phyloP scores from a whole-genome alignment of 2,329 filamentous ascomycete species.

The Reticulascus tulasneorum region DNA sequence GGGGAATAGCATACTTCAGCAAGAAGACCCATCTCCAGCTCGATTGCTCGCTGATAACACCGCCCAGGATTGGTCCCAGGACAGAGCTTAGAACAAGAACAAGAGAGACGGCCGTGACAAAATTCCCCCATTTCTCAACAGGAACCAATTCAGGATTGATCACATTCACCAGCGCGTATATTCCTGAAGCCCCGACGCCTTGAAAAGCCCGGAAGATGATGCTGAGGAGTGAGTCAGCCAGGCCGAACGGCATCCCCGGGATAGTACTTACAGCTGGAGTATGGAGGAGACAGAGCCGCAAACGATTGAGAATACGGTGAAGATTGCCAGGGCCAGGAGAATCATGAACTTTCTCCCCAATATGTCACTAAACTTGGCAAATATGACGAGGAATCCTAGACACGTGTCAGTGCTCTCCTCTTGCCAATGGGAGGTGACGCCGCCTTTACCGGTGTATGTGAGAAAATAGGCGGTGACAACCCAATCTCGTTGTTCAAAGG shows the following conservation, averaged over 20 bases:
- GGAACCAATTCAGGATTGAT: slow-evolving; percentile 32
- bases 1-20: slow-evolving; percentile 32
- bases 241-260: neutral
- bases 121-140: slow-evolving; percentile 25
- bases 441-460: slow-evolving; percentile 40
- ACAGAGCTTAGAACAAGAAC: slow-evolving; percentile 37
- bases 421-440: too few relatives aligned
- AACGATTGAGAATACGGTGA: slow-evolving; percentile 35
- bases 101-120: slow-evolving; percentile 28
- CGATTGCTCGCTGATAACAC: slow-evolving; percentile 32
- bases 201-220: slow-evolving; percentile 35
- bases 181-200: slow-evolving; percentile 42
- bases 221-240: slow-evolving; percentile 8
- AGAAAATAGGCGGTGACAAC: slow-evolving; percentile 45
- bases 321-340: slow-evolving; percentile 30
- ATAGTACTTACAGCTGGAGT: slow-evolving; percentile 21
- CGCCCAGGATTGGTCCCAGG: slow-evolving; percentile 39
- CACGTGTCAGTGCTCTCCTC: slow-evolving; percentile 1
- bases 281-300: slow-evolving; percentile 32
- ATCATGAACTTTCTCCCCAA: slow-evolving; percentile 36
- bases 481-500: slow-evolving; percentile 35
- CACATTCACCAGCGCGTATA: slow-evolving; percentile 38
- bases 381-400: slow-evolving; percentile 35
- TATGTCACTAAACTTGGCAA: slow-evolving; percentile 42
- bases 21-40: slow-evolving; percentile 45